Base-by-base conservation (phyloP, 1,284 basidiomycete species). In the Rhizopogon parksii region DNA sequence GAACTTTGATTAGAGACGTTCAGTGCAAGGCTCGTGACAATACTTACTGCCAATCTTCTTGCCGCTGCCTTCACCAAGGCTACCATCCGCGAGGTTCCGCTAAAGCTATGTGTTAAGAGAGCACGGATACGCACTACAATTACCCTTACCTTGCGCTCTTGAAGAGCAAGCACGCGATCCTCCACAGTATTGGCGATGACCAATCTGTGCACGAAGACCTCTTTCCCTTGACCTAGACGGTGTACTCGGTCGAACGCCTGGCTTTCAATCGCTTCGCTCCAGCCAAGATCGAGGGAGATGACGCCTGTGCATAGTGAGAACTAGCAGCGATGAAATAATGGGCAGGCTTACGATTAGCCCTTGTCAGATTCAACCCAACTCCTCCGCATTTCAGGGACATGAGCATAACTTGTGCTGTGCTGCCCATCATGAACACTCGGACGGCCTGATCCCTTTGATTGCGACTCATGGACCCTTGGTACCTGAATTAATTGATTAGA, bases 301-400 rank as follows among this genome's bases (percentile, higher is more conserved):
- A 83, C 79, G 46, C 52, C 65, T 67, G 36, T 12, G 32, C 36
- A 30, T 30, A 43, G 12, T 19, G 4, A 47, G 21, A 47, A 8
- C 36, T 32, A 40, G 35, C 19, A 19, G 21, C 15, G 12, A 38
- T 32, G 47, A 46, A 14, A 32, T 19, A n/a, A 34, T 0, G 47
- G 54, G 11, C 57, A 36, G 37, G 60, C 65, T 57, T 65, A 59
- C 80, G 76, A 60, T 82, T 82, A 6, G 79, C 80, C 15, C 79
- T 71, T 24, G 77, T 81, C 6, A 83, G 64, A 57, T 80, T 82
- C 50, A 78, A 62, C n/a, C 78, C 77, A 35, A 79, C 76, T 24
- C 77, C 80, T 45, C 81, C 80, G 53, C 80, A 82, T 58, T 83
- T 82, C 40, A 80, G 62, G 2, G 77, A 78, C 77, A 80, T 78